Conservation (phyloP, 2,329 filamentous ascomycete species). For the Aspergillaceae sp. region DNA sequence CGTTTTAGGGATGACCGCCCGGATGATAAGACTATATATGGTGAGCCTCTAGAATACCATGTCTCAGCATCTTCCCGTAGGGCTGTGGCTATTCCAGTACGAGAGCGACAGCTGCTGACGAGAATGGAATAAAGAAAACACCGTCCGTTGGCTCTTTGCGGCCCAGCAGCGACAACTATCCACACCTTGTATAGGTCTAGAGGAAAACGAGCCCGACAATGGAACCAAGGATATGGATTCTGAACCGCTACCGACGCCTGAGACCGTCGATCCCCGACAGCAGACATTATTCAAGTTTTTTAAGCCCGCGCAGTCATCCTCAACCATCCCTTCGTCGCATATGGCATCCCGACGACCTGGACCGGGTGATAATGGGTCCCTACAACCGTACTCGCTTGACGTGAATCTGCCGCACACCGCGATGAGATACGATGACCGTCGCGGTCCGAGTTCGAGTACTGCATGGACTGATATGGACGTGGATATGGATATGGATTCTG, state of each 20-base stretch:
- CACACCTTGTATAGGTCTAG: neutral
- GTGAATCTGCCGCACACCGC: slow-evolving; percentile 10
- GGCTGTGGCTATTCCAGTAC: too few relatives aligned
- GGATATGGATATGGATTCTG: slow-evolving; percentile 25
- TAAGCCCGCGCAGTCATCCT: slow-evolving; percentile 18
- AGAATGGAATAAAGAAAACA: slow-evolving; percentile 26
- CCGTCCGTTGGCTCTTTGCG: slow-evolving; percentile 34
- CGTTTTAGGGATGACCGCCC: slow-evolving; percentile 51
- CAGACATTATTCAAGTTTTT: slow-evolving; percentile 35
- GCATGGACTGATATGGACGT: slow-evolving; percentile 21
- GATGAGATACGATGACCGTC: slow-evolving; percentile 13
- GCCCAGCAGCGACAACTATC: slow-evolving; percentile 27
- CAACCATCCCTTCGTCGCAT: slow-evolving; percentile 4
- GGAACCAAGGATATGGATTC: slow-evolving; percentile 19
- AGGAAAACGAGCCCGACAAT: slow-evolving; percentile 2
- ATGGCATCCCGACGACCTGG: slow-evolving; percentile 12
- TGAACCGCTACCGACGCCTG: slow-evolving; percentile 15
- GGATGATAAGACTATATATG: slow-evolving; percentile 47
- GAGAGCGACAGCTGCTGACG: neutral
- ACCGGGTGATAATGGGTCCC: slow-evolving; percentile 12
- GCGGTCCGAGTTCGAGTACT: slow-evolving; percentile 13
- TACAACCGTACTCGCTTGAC: slow-evolving; percentile 14
- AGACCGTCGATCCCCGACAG: slow-evolving; percentile 30
- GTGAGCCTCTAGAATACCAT: slow-evolving; percentile 27
- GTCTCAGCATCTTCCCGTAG: too few relatives aligned